Base-by-base conservation (phyloP, 495 filamentous ascomycete species). In the Clavariopsis aquatica region DNA sequence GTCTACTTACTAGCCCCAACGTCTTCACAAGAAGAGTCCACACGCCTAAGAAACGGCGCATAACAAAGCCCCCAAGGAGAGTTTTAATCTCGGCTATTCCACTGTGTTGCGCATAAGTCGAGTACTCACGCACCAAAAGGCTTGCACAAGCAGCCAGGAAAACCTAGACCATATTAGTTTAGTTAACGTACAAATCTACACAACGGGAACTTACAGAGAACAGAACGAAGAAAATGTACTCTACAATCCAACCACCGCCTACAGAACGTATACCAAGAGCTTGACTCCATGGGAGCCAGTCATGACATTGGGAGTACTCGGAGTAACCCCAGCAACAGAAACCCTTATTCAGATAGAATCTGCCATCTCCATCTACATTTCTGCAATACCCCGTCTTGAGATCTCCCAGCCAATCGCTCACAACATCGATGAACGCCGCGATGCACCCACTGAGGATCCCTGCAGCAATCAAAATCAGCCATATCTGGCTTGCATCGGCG, bases 41-140 rank as follows among this genome's bases (percentile, higher is more conserved):
- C n/a, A 83, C 77, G 6, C 94, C 92, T 82, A 98, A 83, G 68
- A 98, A 97, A 71, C 87, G 84, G 57, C 87, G 84, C 60, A 98
- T 97, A 10, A 98, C 86, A 78, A 96, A 98, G 22, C 94, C 94
- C 15, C 94, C 94, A 60, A 98, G 79, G 0, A 98, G 85, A 12
- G 94, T 98, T 79, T 98, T 98, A 68, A 98, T 96, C 77, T 98
- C 94, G 8, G 94, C 93, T 65, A 98, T 97, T 71, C 94, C 94
- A 73, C 92, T 96, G 69, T 98, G 95, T 72, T 89, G 92, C 41
- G 94, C 94, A 76, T 96, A 91, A 10, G 89, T 80, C 13, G 93
- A 91, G 76, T 91, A 98, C 52, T 83, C 82, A 68, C 87, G 86
- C 20, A 98, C 94, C 43, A 98, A 75, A 41, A 93, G 66, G 61